A percentile compares a stretch with the other conserved stretches of the same genome.
Evolutionary conservation across 2,329 filamentous ascomycete species (phyloP).

Genomic region (Talaromyces sp.): DNA sequence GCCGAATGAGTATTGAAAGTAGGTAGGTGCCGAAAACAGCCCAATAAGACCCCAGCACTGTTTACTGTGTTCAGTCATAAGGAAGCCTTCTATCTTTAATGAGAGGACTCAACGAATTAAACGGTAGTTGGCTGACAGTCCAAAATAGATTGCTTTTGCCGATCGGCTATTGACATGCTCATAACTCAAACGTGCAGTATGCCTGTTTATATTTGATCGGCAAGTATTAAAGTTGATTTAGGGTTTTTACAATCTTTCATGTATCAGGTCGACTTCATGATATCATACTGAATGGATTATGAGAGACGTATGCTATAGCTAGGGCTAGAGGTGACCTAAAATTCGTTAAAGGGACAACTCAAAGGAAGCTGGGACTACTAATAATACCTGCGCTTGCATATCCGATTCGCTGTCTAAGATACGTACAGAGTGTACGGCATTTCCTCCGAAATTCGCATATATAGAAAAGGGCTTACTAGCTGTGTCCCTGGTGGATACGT

Average conservation of each 20-base stretch:
- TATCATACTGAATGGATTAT: neutral
- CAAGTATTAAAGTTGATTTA: neutral
- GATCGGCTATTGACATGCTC: too few species aligned
- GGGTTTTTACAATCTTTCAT: neutral
- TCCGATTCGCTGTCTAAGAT: neutral
- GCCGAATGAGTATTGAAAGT: too few species aligned
- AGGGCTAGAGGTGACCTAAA: neutral
- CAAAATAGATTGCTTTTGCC: neutral
- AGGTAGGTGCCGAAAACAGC: too few species aligned
- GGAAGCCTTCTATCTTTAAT: too few species aligned
- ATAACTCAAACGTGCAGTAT: too few species aligned
- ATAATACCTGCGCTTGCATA: neutral
- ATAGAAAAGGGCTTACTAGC: neutral
- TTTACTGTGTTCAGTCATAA: too few species aligned
- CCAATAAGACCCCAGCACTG: too few species aligned
- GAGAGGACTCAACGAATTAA: too few species aligned
- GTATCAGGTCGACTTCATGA: neutral
- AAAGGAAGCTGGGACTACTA: neutral
- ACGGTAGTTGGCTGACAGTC: too few species aligned
- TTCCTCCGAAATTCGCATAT: neutral
- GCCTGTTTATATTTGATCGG: neutral
- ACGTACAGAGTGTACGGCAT: neutral
- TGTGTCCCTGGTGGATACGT: neutral
- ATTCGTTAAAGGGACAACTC: neutral
- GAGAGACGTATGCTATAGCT: neutral